Conservation (phyloP, 83 land plant genomes). For the Picea abies region DNA sequence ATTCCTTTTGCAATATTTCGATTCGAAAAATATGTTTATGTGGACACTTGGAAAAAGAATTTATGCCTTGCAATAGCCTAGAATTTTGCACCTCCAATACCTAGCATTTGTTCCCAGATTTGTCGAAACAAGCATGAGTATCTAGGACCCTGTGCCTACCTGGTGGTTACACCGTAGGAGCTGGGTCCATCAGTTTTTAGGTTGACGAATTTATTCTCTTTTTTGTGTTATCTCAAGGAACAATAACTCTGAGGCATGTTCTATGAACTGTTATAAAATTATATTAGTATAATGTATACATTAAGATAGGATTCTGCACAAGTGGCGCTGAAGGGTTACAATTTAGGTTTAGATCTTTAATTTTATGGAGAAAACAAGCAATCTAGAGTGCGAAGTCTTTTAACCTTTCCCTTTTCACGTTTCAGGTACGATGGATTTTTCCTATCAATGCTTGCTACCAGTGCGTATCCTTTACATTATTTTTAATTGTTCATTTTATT, state of each 20-base stretch:
- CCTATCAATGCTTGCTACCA: slow-evolving; percentile 94
- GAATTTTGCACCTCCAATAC: too few species aligned
- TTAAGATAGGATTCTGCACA: not conserved
- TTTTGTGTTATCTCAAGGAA: not conserved
- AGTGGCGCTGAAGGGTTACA: not conserved
- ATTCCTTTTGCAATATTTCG: too few species aligned
- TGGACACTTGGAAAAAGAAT: not conserved
- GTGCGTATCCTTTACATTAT: slow-evolving; percentile 76
- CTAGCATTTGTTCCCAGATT: too few species aligned
- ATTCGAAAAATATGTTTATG: not conserved
- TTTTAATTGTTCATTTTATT: not conserved
- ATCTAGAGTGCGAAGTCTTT: not conserved
- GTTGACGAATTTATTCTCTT: not conserved
- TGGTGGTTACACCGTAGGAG: not conserved
- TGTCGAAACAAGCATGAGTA: not conserved
- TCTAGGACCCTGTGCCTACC: not conserved
- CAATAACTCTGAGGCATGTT: not conserved
- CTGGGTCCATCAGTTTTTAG: not conserved
- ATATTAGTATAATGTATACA: not conserved
- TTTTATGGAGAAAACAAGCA: not conserved
- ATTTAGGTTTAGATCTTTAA: not conserved
- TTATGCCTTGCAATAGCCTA: not conserved
- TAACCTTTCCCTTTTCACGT: not conserved
- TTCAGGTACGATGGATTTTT: slow-evolving; percentile 99
- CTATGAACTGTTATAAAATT: not conserved